These are phyloP conservation scores for Filosporella fistucella DNA, from an alignment of 495 filamentous ascomycete genomes.

Conservation along the genomic window DNA sequence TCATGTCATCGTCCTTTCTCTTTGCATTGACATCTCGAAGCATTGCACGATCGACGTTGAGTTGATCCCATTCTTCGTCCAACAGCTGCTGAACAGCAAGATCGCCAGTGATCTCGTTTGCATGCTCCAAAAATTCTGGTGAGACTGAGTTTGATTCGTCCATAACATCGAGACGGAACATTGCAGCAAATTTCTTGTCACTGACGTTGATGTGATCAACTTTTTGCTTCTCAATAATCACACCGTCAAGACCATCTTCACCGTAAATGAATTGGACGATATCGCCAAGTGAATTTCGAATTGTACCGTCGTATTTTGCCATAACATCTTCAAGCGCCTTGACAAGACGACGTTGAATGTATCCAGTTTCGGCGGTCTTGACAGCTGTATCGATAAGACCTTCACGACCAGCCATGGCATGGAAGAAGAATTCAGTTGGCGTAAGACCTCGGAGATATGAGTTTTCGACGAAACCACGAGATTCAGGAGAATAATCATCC, in stretches of 20 bases:
- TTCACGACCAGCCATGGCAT: conserved; percentile 99
- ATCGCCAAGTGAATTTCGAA: conserved; percentile 93
- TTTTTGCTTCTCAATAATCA: conserved; percentile 83
- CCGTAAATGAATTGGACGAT: conserved; percentile 98
- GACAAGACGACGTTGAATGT: conserved; percentile 96
- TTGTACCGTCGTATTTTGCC: conserved; percentile 96
- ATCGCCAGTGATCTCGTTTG: conserved; percentile 82
- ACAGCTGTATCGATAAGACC: conserved; percentile 99
- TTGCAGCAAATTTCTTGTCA: conserved; percentile 64
- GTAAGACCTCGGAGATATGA: conserved; percentile 96
- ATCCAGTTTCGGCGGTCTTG: conserved; percentile 98
- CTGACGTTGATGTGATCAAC: conserved; percentile 81
- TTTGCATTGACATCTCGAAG: conserved; percentile 54
- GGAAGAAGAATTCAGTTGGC: conserved; percentile 97
- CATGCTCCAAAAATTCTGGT: conserved; percentile 76
- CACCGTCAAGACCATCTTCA: conserved; percentile 92
- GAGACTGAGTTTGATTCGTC: conserved; percentile 56
- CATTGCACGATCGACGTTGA: conserved; percentile 68
- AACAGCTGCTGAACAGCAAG: conserved; percentile 76
- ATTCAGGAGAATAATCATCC: conserved; percentile 96
- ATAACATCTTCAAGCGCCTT: conserved; percentile 98
- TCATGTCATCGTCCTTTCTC: conserved; percentile 65
- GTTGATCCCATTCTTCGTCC: conserved; percentile 83
- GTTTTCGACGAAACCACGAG: conserved; percentile 97
- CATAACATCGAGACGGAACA: conserved; percentile 95